These are phyloP conservation scores for Puya raimondii DNA, from an alignment of 176 grass and related monocot species.

Conservation along the genomic window DNA sequence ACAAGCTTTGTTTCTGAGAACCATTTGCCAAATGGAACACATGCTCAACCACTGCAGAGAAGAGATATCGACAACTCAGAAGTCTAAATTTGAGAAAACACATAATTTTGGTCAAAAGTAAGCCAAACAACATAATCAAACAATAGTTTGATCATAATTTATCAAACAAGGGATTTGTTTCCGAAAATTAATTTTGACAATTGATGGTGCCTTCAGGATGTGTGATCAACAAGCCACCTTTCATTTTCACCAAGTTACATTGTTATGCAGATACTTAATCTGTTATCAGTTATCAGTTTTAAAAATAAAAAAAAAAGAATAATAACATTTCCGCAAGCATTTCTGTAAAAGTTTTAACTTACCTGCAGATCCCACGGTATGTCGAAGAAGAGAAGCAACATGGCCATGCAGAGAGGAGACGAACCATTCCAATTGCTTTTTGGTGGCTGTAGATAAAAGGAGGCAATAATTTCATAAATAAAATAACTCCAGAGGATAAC, in stretches of 20 bases:
- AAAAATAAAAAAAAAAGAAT: not conserved
- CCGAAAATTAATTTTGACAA: no score
- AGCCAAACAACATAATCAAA: not conserved
- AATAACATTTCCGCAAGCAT: not conserved
- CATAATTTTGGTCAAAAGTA: no score
- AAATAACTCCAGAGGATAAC: not conserved
- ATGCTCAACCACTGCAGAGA: conserved; percentile 69
- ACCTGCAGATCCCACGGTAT: conserved; percentile 69
- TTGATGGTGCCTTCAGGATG: no score
- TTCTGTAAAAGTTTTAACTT: conserved; percentile 4
- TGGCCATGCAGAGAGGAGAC: conserved; percentile 79
- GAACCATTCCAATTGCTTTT: conserved; percentile 79
- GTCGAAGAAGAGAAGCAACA: conserved; percentile 63
- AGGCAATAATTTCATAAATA: conserved; percentile 21
- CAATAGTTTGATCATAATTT: not conserved
- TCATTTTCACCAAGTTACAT: not conserved
- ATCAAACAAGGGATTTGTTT: not conserved
- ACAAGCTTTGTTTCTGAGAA: conserved; percentile 61
- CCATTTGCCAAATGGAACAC: conserved; percentile 51
- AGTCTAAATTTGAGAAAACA: not conserved
- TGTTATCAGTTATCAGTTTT: not conserved
- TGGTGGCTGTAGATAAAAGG: conserved; percentile 43
- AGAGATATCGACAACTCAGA: conserved; percentile 7
- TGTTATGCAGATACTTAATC: not conserved
- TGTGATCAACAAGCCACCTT: not conserved